Conservation (phyloP, 768 basidiomycete species). For the Leucocoprinus leucothites region DNA sequence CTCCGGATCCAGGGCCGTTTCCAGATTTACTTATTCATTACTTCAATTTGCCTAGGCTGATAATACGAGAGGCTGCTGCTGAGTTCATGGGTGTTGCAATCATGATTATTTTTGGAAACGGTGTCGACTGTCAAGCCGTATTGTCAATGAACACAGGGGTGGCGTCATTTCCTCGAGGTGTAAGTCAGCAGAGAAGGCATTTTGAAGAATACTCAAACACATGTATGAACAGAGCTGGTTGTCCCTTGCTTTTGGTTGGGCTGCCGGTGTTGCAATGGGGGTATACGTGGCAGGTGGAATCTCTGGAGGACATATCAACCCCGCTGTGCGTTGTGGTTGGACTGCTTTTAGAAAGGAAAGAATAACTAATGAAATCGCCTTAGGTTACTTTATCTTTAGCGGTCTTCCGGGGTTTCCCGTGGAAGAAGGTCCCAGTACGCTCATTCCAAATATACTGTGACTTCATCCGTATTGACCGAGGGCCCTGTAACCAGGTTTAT, state of each 20-base stretch:
- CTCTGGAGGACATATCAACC: constrained; percentile 77
- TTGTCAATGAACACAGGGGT: constrained; percentile 46
- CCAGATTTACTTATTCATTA: background rate
- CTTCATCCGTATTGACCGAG: background rate
- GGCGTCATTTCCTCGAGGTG: constrained; percentile 49
- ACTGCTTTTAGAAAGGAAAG: background rate
- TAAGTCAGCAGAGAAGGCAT: constrained; percentile 22
- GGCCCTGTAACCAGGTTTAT: constrained; percentile 18
- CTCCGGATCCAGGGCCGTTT: background rate
- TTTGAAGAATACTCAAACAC: background rate
- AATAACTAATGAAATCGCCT: background rate
- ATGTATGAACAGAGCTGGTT: constrained; percentile 36
- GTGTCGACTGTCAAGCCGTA: constrained; percentile 54
- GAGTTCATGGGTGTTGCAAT: constrained; percentile 62
- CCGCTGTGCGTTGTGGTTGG: constrained; percentile 42
- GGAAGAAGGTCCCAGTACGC: constrained; percentile 70
- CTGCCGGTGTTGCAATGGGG: constrained; percentile 56
- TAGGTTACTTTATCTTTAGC: constrained; percentile 72
- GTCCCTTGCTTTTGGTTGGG: constrained; percentile 56
- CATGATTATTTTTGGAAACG: constrained; percentile 57
- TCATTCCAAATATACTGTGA: background rate
- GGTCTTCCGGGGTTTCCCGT: constrained; percentile 70
- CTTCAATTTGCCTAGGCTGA: constrained; percentile 1
- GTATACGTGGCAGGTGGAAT: constrained; percentile 66
- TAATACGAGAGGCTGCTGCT: constrained; percentile 55